Percentiles rank a stretch among this genome's conserved stretches.
Evolutionary conservation across 306 rosid species (phyloP).

Genomic region (Pterocarpus macrocarpus): DNA sequence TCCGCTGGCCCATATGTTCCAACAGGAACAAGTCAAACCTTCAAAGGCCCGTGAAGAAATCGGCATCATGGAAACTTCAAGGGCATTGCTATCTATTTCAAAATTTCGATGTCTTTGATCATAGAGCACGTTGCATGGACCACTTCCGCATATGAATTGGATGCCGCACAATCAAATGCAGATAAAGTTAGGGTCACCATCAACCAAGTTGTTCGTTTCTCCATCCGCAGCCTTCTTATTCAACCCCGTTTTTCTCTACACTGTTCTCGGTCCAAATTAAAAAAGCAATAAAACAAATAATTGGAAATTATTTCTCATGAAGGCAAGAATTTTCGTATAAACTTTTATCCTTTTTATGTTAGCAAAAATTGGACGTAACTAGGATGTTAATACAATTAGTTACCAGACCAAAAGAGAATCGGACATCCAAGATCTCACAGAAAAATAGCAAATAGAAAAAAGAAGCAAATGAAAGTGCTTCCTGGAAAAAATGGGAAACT

Average conservation of each 20-base stretch:
- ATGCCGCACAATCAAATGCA: background rate
- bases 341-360: too few species aligned
- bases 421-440: too few species aligned
- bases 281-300: background rate
- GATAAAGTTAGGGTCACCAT: background rate
- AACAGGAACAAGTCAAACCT: constrained; percentile 18
- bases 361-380: too few species aligned
- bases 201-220: background rate
- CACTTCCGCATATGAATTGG: background rate
- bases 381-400: too few species aligned
- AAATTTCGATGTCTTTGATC: background rate
- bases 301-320: background rate
- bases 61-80: background rate
- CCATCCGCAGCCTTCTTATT: constrained; percentile 2
- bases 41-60: constrained; percentile 1
- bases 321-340: background rate
- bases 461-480: too few species aligned
- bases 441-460: too few species aligned
- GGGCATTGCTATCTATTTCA: background rate
- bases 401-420: too few species aligned
- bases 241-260: constrained; percentile 7
- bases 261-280: background rate
- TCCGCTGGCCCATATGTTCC: background rate
- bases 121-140: background rate
- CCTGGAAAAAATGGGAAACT: too few species aligned